Evolutionary conservation across 495 filamentous ascomycete species (phyloP), one percentile per base, ranked within the genome.

Genomic region (Mytilinidion resinicola): DNA sequence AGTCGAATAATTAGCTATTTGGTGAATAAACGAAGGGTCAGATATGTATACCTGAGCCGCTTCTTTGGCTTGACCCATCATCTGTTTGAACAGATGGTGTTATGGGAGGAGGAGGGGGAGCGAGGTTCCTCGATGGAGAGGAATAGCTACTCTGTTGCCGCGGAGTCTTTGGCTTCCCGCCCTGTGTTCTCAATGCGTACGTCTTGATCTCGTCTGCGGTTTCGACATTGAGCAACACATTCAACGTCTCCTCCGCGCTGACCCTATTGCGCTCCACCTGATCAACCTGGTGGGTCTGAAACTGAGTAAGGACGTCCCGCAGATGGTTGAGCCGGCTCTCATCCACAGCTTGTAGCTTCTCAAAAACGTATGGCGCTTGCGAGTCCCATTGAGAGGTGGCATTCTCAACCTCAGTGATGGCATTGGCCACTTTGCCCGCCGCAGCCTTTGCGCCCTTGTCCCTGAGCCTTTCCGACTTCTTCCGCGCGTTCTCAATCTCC

Each of bases 351-450:
- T 99, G 95, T 15, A 99, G 82, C 57, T 87, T 89, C 72, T 97
- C 95, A 68, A 95, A 97, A 55, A 96, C 86, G 72, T 88, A 97
- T 7, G 95, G 95, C 36, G 95, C 89, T 69, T 96, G 89, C 9
- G 93, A 95, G 36, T 96, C 87, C 95, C 95, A 99, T 70, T 95
- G 87, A 59, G 85, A 81, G 49, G 74, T 82, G 4, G 91, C 87
- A 62, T 82, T 84, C 51, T 95, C 88, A 12, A 93, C 80, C 44
- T 87, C 83, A 11, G 84, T 74, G 0, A 84, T 75, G 4, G 92
- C 93, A 51, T 78, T 78, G 9, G 92, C 87, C 39, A 96, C 82
- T 71, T 89, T 95, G 38, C 85, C 83, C n/a, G 84, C 73, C 46
- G 84, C 86, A 21, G 88, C 87, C 68, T 89, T 91, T 21, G 82